Evolutionary conservation across 306 rosid species (phyloP), one percentile per base, ranked within the genome.

Genomic region (Begonia masoniana): DNA sequence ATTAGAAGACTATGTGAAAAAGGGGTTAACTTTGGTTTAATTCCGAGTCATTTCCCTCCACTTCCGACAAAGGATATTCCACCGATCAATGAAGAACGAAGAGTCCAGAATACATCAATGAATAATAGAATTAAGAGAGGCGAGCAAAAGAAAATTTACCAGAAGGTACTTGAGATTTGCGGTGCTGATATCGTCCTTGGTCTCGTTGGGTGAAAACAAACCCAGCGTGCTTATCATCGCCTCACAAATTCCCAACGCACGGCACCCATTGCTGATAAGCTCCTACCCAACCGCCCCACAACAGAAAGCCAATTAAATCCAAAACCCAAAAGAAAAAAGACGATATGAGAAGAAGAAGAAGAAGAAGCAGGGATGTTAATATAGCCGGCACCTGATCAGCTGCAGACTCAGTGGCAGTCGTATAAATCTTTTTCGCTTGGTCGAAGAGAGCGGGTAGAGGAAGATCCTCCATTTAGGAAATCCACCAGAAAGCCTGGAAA

Each of bases 131-230:
- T 31, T 31, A 31, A 31, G 8, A 3, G 39, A 31, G 39, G 39
- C 7, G 0, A 49, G 13, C 7, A 11, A 48, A 52, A 65, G 26
- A 54, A 19, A 4, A 58, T 50, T 65, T 81, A 86, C 99, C 94
- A 91, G 69, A 59, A 82, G 31, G 52, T 91, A 86, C 71, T 91
- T 91, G 21, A 91, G 86, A 74, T 81, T 79, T 23, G 79, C 47
- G 16, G 99, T 86, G 75, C 80, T 71, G 57, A 91, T 79, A 77
- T 91, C 99, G 6, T 91, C 99, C 62, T 86, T 91, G 71, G 84
- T 81, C 76, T 91, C 99, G 21, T 91, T 91, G 3, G 79, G 4
- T 14, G 96, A 91, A 74, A 91, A 86, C 79, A 91, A 68, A 5
- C 88, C 96, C 13, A 91, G 64, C 70, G 77, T 86, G 62, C 70